A percentile compares a stretch with the other conserved stretches of the same genome.
Evolutionary conservation across 2,329 filamentous ascomycete genomes (phyloP).

Genomic region (Colletotrichum eleusines): DNA sequence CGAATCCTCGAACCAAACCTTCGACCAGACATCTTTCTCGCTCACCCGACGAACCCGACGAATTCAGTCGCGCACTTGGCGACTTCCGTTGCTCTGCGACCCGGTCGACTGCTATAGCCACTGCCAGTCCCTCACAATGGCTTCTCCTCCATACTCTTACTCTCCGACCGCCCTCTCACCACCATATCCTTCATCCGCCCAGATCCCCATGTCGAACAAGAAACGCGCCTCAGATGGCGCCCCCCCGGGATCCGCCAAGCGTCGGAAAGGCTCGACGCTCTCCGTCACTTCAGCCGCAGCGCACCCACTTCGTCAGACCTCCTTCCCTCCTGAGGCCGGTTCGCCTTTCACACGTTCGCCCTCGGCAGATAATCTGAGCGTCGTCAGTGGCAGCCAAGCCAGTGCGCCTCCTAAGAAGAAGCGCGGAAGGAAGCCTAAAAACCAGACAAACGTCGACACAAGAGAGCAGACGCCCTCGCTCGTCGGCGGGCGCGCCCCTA

Average conservation of each 20-base stretch:
- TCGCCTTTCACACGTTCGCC: slow-evolving; percentile 73
- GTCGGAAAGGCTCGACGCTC: slow-evolving; percentile 77
- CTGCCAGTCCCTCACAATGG: slow-evolving; percentile 53
- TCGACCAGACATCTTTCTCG: too few species aligned
- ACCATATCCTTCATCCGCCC: slow-evolving; percentile 63
- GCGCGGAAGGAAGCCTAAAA: slow-evolving; percentile 71
- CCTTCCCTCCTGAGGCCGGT: slow-evolving; percentile 76
- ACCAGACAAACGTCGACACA: slow-evolving; percentile 60
- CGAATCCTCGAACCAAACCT: neutral
- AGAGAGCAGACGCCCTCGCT: slow-evolving; percentile 55
- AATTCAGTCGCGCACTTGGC: neutral
- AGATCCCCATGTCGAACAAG: slow-evolving; percentile 65
- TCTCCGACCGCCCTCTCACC: slow-evolving; percentile 68
- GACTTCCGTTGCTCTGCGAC: neutral
- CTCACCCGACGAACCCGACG: neutral
- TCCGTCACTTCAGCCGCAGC: slow-evolving; percentile 64
- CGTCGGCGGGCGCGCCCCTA: slow-evolving; percentile 59
- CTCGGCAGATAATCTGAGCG: slow-evolving; percentile 70
- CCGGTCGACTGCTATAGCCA: neutral
- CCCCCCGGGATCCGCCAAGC: slow-evolving; percentile 66
- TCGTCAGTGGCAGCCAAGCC: slow-evolving; percentile 72
- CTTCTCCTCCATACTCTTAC: slow-evolving; percentile 66
- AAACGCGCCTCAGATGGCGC: slow-evolving; percentile 72
- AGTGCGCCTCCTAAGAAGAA: slow-evolving; percentile 68
- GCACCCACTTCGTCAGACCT: slow-evolving; percentile 83